Evolutionary conservation across 805 yeast genomes (phyloP), one percentile per base, ranked within the genome.

Genomic region (Ogataea neopini): DNA sequence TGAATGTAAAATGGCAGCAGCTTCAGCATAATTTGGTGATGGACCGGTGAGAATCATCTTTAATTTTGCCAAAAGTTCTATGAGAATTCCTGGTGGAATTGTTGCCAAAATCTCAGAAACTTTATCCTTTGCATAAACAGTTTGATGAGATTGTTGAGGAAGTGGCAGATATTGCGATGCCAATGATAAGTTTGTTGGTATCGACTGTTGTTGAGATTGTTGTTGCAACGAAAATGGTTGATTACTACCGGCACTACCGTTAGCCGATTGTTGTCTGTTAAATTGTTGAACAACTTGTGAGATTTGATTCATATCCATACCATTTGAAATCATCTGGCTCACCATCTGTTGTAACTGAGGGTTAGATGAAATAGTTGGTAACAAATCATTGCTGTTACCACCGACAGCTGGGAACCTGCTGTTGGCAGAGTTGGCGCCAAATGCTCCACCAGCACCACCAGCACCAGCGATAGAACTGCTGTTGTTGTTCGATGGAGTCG

Each of bases 41-140:
- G 80, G 76, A 38, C 80, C 76, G 30, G 70, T 70, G 28, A 83
- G 68, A 6, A 82, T 67, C 28, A 76, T 73, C 63, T 85, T 86
- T 52, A 86, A 66, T 51, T 82, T 84, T 6, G 90, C 77, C 19
- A 86, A 72, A 35, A 86, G 70, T 60, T 85, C 90, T 26, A 86
- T 78, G 45, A 86, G 66, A 53, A 83, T 84, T 13, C 83, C 77
- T 3, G 94, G 94, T 3, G 88, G 84, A 17, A 86, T 77, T 37
- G 77, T 70, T 49, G 84, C 75, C 50, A 86, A 67, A 23, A 83
- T 84, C 49, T 75, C 72, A 25, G 84, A 82, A 37, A 84, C 79
- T 34, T 76, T 76, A 56, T 83, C 88, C 30, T 80, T 74, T 3
- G 73, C 65, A 17, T 68, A 67, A 51, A 83, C 52, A 3, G 54